Evolutionary conservation across 768 basidiomycete species (phyloP).

Genomic region (Wakefieldia striispora): DNA sequence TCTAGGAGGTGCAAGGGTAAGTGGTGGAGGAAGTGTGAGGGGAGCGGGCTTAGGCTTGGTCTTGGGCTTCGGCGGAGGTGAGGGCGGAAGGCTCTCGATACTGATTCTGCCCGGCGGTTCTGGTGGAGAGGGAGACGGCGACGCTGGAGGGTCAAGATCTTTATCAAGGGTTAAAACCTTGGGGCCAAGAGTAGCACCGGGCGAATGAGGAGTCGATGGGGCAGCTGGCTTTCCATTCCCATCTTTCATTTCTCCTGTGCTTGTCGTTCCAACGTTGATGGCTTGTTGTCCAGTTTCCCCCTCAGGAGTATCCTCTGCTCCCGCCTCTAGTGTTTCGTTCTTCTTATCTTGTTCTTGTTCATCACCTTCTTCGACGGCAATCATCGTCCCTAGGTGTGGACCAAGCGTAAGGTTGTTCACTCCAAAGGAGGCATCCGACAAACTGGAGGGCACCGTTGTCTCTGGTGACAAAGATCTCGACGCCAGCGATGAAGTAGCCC

Average conservation of each 20-base stretch:
- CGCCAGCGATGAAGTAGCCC: neutral
- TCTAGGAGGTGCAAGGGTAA: slow-evolving; percentile 16
- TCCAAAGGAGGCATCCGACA: slow-evolving; percentile 19
- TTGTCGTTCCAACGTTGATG: neutral
- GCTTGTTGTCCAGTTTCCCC: slow-evolving; percentile 1
- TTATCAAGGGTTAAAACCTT: slow-evolving; percentile 12
- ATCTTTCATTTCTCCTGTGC: neutral
- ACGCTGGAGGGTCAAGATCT: slow-evolving; percentile 6
- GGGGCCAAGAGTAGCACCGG: slow-evolving; percentile 11
- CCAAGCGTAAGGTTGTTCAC: slow-evolving; percentile 19
- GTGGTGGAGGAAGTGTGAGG: slow-evolving; percentile 3
- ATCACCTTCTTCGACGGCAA: slow-evolving; percentile 9
- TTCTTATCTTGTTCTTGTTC: slow-evolving; percentile 8
- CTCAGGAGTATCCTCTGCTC: neutral
- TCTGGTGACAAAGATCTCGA: slow-evolving; percentile 4
- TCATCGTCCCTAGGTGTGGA: slow-evolving; percentile 2
- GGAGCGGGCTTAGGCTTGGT: slow-evolving; percentile 17
- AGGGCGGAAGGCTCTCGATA: slow-evolving; percentile 18
- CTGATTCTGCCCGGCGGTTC: slow-evolving; percentile 7
- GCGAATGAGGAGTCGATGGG: slow-evolving; percentile 8
- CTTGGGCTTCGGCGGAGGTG: slow-evolving; percentile 24
- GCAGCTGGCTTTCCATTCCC: neutral
- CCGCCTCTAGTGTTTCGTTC: neutral
- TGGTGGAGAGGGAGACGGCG: neutral
- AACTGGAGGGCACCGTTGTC: slow-evolving; percentile 5